Base-by-base conservation (phyloP, 345 rosid species). In the Erodium maritimum region DNA sequence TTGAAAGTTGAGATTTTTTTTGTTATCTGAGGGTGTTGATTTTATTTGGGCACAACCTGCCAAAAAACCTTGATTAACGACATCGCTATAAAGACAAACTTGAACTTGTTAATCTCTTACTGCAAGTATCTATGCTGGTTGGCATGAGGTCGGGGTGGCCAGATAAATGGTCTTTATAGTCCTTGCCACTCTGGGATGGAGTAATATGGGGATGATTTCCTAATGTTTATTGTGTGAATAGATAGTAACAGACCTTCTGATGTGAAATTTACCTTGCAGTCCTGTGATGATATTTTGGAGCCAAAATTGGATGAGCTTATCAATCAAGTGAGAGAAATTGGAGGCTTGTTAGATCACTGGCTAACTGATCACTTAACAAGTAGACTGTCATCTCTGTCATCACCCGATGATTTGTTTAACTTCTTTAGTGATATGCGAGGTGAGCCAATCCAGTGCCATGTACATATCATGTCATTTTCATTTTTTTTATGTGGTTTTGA, bases 351-450 rank as follows among this genome's bases (percentile, higher is more conserved):
- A 59, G 79, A 79, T 59, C 81, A 82, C 52, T 85, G 85, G 88
- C 67, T 93, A 54, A 74, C 74, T 65, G 90, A 85, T 67, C 86
- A 85, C 60, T 72, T 89, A 57, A 77, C 81, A 4, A 73, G 66
- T 71, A 75, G 79, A 64, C 70, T 93, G 5, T 80, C 95, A 1
- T 73, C 87, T 68, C 68, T 93, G 48, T 71, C 83, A 19, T 75
- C 88, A 18, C 88, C 95, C 1, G 95, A 93, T 69, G 95, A 85
- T 75, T 70, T 91, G 66, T 88, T 80, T 65, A 81, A 75, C 67
- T 85, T 91, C 62, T 91, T 91, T 67, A 76, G 55, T 29, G 96
- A 88, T 55, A 71, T 88, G 81, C 75, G 98, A 75, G 96, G 96
- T 84, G 21, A 56, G 87, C 61, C 66, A 14, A 10, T 17, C 19